Conservation (phyloP, 179 eudicot species). For the Heliamphora pulchella region DNA sequence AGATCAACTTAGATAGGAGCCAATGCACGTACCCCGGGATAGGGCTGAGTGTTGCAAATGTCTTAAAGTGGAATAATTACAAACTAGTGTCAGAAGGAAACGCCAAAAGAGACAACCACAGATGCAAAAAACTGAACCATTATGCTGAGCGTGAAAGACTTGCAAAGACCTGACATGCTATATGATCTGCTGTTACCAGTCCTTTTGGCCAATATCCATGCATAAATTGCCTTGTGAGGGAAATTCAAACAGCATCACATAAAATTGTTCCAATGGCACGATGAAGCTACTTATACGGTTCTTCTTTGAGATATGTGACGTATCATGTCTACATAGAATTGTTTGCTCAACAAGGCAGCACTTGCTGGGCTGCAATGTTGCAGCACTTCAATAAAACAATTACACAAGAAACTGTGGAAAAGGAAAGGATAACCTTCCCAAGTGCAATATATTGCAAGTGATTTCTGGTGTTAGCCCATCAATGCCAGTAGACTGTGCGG, state of each 20-base stretch:
- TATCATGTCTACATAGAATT: neutral
- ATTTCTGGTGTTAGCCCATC: neutral
- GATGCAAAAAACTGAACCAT: no score
- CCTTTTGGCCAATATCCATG: neutral
- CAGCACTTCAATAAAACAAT: neutral
- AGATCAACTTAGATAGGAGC: constrained; percentile 83
- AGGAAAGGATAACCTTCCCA: neutral
- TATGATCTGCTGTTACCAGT: neutral
- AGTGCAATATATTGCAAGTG: neutral
- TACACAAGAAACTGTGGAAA: neutral
- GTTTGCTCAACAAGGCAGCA: neutral
- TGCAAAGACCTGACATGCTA: neutral
- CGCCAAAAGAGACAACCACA: neutral
- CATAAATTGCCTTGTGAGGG: neutral
- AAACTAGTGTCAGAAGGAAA: constrained; percentile 9
- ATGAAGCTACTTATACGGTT: neutral
- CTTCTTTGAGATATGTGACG: neutral
- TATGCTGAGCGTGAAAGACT: no score
- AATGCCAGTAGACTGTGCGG: neutral
- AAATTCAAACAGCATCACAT: neutral
- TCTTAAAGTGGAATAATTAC: constrained; percentile 31
- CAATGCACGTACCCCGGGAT: constrained; percentile 90
- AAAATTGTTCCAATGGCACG: neutral
- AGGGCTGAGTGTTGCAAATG: constrained; percentile 93
- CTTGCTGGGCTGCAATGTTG: neutral